Conservation (phyloP, 139 green algal species). For the Auxenochlorella protothecoides region DNA sequence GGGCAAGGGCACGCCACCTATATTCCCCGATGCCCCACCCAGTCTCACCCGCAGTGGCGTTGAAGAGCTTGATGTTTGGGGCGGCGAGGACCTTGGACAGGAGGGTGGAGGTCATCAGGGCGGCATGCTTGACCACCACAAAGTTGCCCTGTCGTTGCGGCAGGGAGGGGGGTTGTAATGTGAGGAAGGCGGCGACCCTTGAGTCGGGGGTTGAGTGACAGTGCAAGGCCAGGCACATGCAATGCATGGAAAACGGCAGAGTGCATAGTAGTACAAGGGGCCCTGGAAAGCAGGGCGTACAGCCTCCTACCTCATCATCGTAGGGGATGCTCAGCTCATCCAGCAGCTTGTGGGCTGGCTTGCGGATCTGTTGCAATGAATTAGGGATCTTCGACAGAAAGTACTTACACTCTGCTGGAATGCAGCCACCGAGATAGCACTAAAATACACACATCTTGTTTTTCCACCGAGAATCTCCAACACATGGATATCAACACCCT, state of each 20-base stretch:
- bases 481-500: no score
- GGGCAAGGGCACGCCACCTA: no score
- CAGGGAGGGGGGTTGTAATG: no score
- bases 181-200: background rate
- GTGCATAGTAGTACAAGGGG: no score
- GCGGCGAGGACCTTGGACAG: slow-evolving; percentile 82
- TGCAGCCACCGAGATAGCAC: no score
- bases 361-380: slow-evolving; percentile 53
- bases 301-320: slow-evolving; percentile 54
- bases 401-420: no score
- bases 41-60: slow-evolving; percentile 64
- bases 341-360: slow-evolving; percentile 86
- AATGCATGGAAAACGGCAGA: no score
- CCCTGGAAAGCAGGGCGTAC: background rate
- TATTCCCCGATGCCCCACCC: no score
- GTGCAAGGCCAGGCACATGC: no score
- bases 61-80: slow-evolving; percentile 97
- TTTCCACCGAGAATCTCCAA: no score
- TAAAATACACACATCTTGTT: no score
- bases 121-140: slow-evolving; percentile 92
- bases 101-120: slow-evolving; percentile 89
- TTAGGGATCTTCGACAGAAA: background rate
- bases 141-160: slow-evolving; percentile 58
- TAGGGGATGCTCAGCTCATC: slow-evolving; percentile 74
- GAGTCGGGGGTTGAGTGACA: background rate